phyloP scores from a whole-genome alignment of 2,329 filamentous ascomycete genomes.

The Myriosclerotinia scirpicola region DNA sequence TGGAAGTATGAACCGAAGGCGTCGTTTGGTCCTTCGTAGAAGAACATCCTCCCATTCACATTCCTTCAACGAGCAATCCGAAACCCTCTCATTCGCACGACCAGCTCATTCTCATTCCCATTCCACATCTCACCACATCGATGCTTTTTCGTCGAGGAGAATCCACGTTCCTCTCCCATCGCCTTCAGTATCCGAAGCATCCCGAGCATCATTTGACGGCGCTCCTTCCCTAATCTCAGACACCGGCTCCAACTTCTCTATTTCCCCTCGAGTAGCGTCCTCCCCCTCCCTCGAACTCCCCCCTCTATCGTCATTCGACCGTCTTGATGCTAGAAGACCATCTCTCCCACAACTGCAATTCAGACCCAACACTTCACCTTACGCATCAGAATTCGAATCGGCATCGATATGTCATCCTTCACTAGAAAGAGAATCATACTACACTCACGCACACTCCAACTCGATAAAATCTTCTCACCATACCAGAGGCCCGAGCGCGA shows the following conservation, averaged over 20 bases:
- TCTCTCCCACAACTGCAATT: constrained; percentile 38
- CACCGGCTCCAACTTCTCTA: constrained; percentile 60
- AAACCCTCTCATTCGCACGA: constrained; percentile 39
- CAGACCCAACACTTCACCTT: constrained; percentile 25
- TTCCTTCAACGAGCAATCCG: constrained; percentile 38
- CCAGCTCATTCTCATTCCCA: constrained; percentile 27
- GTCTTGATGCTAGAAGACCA: constrained; percentile 33
- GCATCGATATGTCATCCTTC: constrained; percentile 26
- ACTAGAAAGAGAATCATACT: constrained; percentile 29
- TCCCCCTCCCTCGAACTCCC: constrained; percentile 40
- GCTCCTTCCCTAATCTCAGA: constrained; percentile 73
- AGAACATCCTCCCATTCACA: constrained; percentile 35
- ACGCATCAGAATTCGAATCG: constrained; percentile 12
- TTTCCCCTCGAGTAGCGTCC: constrained; percentile 49
- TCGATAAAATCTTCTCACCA: constrained; percentile 27
- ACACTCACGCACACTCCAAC: constrained; percentile 7
- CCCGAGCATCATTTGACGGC: constrained; percentile 55
- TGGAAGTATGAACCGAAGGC: constrained; percentile 80
- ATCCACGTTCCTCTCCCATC: constrained; percentile 62
- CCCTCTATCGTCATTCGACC: constrained; percentile 32
- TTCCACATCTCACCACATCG: constrained; percentile 26
- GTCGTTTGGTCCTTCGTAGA: constrained; percentile 41
- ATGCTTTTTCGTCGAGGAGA: constrained; percentile 41
- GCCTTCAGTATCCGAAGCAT: constrained; percentile 63
- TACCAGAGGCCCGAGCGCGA: constrained; percentile 28